Evolutionary conservation across 805 yeast genomes (phyloP).

Genomic region (Ogataea henricii): DNA sequence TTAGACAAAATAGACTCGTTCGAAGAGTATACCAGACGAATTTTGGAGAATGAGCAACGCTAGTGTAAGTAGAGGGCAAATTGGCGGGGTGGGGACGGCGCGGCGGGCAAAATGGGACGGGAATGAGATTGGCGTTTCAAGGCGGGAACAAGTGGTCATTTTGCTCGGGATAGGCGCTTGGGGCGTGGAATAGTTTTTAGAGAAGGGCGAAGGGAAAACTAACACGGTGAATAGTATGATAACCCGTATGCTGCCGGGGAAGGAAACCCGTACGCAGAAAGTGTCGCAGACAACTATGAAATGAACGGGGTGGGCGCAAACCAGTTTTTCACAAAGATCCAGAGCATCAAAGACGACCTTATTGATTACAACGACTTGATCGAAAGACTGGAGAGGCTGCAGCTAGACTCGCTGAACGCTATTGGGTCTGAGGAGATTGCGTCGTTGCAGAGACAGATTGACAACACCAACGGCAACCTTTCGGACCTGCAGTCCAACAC

Average conservation of each 20-base stretch:
- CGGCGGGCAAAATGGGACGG: background rate
- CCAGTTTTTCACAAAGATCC: conserved; percentile 68
- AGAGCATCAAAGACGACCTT: conserved; percentile 65
- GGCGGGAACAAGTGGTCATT: conserved; percentile 2
- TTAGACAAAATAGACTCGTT: conserved; percentile 2
- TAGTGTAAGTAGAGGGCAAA: conserved; percentile 4
- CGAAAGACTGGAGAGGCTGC: conserved; percentile 68
- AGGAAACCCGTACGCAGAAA: conserved; percentile 25
- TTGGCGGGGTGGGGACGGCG: background rate
- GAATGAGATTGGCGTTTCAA: background rate
- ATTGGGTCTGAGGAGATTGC: conserved; percentile 71
- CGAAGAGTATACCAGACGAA: background rate
- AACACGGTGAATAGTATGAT: conserved; percentile 5
- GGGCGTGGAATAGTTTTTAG: background rate
- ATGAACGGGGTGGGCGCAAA: conserved; percentile 28
- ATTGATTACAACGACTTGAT: conserved; percentile 71
- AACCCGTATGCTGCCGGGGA: conserved; percentile 30
- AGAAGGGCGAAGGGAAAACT: background rate
- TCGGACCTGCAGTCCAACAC: conserved; percentile 67
- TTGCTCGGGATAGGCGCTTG: conserved; percentile 6
- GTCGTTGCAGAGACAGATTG: conserved; percentile 72
- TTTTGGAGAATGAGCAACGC: conserved; percentile 17
- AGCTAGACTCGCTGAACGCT: conserved; percentile 70
- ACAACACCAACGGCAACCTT: conserved; percentile 74
- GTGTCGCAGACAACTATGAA: conserved; percentile 20